Base-by-base conservation (phyloP, 345 rosid genomes). In the Hibiscus mutabilis region DNA sequence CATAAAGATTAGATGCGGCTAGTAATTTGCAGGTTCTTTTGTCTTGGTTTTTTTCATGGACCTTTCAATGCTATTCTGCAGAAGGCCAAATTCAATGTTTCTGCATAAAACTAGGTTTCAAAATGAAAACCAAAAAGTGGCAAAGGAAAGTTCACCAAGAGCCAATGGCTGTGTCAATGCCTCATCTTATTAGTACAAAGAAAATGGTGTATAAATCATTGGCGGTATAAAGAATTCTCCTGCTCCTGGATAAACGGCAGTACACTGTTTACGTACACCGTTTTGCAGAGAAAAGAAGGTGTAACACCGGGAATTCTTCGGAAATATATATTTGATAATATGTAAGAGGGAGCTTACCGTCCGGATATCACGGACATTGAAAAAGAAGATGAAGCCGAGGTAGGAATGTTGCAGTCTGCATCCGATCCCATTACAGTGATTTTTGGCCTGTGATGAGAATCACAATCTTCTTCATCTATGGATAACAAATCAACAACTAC, bases 401-500 rank as follows among this genome's bases (percentile, higher is more conserved):
- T n/a, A 0, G 85, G 72, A 33, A 60, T 16, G 27, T 72, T 21
- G 13, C 75, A 62, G n/a, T 49, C 86, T 21, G 29, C 60, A 6
- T 76, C 73, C 9, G 81, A 68, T 13, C 66, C 61, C 44, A 80
- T 40, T 11, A 66, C 74, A 2, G 84, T 82, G 63, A 70, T 19
- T 31, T 27, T 61, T 14, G 63, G 70, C 80, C 47, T 10, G 5
- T 21, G n/a, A 19, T 15, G 65, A 33, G 29, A 69, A 5, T 46
- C 77, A 12, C 21, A 14, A 3, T 61, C 58, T 24, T 83, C 89
- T 29, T 82, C 84, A 42, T 84, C 91, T 4, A 81, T 77, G 0
- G 87, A 79, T 62, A 89, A 73, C 77, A 89, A 76, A 84, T 93
- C 96, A 0, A 91, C 89, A n/a, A 89, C 78, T 5, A 88, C 68